Conservation (phyloP, 129 eudicot genomes). For the Flaveria linearis region DNA sequence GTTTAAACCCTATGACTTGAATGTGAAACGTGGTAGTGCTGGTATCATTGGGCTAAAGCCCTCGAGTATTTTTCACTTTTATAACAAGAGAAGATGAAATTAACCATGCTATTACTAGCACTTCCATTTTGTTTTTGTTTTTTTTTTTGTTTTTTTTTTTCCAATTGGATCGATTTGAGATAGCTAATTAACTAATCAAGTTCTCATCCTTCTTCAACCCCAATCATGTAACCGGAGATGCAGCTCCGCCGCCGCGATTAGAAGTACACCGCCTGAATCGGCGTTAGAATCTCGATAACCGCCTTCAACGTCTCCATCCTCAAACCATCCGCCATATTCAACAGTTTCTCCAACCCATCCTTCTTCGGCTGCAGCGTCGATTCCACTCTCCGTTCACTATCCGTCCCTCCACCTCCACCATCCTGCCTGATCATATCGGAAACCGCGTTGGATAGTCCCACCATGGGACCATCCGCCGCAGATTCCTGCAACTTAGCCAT, state of each 20-base stretch:
- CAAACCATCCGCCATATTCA: slow-evolving; percentile 36
- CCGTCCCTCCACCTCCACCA: neutral
- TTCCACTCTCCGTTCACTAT: slow-evolving; percentile 9
- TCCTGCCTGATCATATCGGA: slow-evolving; percentile 24
- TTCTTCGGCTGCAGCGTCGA: slow-evolving; percentile 23
- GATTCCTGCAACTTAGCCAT: slow-evolving; percentile 48
- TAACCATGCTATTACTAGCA: too few relatives aligned
- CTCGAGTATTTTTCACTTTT: too few relatives aligned
- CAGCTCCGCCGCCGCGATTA: slow-evolving; percentile 45
- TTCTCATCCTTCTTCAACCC: slow-evolving; percentile 25
- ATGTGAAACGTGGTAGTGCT: too few relatives aligned
- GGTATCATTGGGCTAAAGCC: too few relatives aligned
- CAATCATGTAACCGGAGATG: slow-evolving; percentile 37
- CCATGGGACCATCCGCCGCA: slow-evolving; percentile 36
- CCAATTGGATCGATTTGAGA: too few relatives aligned
- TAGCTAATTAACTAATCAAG: neutral
- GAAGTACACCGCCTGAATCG: slow-evolving; percentile 46
- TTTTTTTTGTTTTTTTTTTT: too few relatives aligned
- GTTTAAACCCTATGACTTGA: too few relatives aligned
- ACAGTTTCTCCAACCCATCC: slow-evolving; percentile 19
- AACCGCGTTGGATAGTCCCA: slow-evolving; percentile 21
- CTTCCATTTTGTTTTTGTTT: too few relatives aligned
- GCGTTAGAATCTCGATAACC: slow-evolving; percentile 36
- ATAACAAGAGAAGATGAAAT: too few relatives aligned
- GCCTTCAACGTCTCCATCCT: slow-evolving; percentile 41